Evolutionary conservation across 179 eudicot species (phyloP).

Genomic region (Drosera spatulata): DNA sequence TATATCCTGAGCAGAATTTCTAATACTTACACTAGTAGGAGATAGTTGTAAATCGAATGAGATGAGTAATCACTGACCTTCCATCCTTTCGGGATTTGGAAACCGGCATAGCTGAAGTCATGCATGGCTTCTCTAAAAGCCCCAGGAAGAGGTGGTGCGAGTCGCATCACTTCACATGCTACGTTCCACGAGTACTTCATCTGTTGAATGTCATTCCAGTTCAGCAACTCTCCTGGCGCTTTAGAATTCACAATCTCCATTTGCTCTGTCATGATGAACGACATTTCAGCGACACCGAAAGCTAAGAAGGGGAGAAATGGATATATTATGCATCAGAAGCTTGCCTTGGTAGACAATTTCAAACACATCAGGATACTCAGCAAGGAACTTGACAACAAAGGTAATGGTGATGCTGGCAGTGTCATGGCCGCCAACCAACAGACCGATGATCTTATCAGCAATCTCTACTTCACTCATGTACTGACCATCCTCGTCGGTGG

Average conservation of each 20-base stretch:
- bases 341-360: slow-evolving; percentile 21
- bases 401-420: slow-evolving; percentile 22
- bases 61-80: too few relatives aligned
- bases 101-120: slow-evolving; percentile 26
- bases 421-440: slow-evolving; percentile 30
- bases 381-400: slow-evolving; percentile 23
- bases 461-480: slow-evolving; percentile 18
- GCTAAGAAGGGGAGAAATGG: too few relatives aligned
- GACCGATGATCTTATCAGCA: slow-evolving; percentile 24
- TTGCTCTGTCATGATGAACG: slow-evolving; percentile 16
- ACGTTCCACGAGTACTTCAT: slow-evolving; percentile 19
- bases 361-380: slow-evolving; percentile 30
- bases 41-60: too few relatives aligned
- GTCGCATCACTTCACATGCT: slow-evolving; percentile 20
- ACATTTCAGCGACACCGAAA: background rate
- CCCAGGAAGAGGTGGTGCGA: slow-evolving; percentile 27
- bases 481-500: slow-evolving; percentile 13
- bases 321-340: too few relatives aligned
- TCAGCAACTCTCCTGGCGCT: slow-evolving; percentile 16
- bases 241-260: slow-evolving; percentile 27
- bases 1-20: too few relatives aligned
- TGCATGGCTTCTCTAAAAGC: slow-evolving; percentile 23
- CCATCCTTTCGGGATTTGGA: background rate
- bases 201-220: slow-evolving; percentile 26
- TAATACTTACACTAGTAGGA: too few relatives aligned